Evolutionary conservation across 179 eudicot species (phyloP).

Genomic region (Silene vulgaris): DNA sequence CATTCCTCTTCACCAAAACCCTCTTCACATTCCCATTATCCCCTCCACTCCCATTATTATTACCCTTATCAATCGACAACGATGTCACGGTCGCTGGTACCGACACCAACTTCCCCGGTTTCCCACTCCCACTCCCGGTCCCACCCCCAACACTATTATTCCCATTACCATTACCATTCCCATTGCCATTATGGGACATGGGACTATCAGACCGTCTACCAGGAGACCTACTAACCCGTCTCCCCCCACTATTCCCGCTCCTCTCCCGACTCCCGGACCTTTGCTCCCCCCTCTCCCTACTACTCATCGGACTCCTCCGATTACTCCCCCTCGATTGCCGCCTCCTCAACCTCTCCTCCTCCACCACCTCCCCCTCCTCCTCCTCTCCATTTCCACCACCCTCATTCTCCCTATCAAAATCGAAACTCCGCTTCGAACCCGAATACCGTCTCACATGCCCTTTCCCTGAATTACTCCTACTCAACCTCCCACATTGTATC

Average conservation of each 20-base stretch:
- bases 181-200: constrained; percentile 15
- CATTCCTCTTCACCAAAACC: constrained; percentile 75
- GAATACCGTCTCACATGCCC: constrained; percentile 50
- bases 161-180: constrained; percentile 7
- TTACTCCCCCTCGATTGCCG: constrained; percentile 46
- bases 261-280: constrained; percentile 61
- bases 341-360: constrained; percentile 43
- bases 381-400: constrained; percentile 20
- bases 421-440: constrained; percentile 83
- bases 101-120: constrained; percentile 80
- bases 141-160: too few species aligned
- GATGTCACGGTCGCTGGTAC: constrained; percentile 87
- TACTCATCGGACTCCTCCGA: constrained; percentile 69
- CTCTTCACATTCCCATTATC: constrained; percentile 47
- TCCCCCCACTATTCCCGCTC: constrained; percentile 40
- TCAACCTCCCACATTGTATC: constrained; percentile 85
- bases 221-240: constrained; percentile 86
- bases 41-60: constrained; percentile 26
- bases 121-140: constrained; percentile 21
- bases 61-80: constrained; percentile 47
- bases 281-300: constrained; percentile 47
- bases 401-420: constrained; percentile 56
- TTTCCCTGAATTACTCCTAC: constrained; percentile 76
- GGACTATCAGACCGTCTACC: constrained; percentile 74
- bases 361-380: constrained; percentile 34